A percentile compares a stretch with the other conserved stretches of the same genome.
Evolutionary conservation across 1,284 basidiomycete genomes (phyloP).

Genomic region (Leucocoprinus gongylophorus): DNA sequence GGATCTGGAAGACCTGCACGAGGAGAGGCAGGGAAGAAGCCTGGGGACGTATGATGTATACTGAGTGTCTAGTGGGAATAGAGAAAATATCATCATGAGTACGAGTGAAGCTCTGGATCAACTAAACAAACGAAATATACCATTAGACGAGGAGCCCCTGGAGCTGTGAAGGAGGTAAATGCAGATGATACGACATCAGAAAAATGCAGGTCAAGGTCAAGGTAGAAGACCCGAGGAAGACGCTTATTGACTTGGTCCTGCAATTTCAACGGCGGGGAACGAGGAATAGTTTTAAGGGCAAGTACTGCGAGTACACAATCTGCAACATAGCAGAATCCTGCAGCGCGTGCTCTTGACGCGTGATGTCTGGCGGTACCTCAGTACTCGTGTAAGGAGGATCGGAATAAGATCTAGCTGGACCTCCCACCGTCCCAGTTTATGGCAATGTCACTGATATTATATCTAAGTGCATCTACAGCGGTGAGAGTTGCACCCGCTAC

Average conservation of each 20-base stretch:
- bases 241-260: conserved; percentile 26
- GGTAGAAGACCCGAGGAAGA: conserved; percentile 69
- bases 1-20: conserved; percentile 45
- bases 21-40: conserved; percentile 74
- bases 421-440: conserved; percentile 62
- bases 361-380: conserved; percentile 53
- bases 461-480: conserved; percentile 57
- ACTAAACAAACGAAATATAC: conserved; percentile 26
- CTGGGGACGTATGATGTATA: conserved; percentile 73
- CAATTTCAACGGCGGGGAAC: conserved; percentile 18
- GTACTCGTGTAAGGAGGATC: neutral
- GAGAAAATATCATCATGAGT: neutral
- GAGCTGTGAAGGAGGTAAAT: conserved; percentile 43
- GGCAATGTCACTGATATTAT: conserved; percentile 50
- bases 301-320: conserved; percentile 82
- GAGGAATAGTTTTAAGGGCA: conserved; percentile 36
- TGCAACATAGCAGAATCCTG: conserved; percentile 92
- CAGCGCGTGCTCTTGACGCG: conserved; percentile 64
- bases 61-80: conserved; percentile 58
- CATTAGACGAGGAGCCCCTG: conserved; percentile 47
- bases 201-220: conserved; percentile 90
- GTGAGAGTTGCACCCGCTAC: conserved; percentile 75
- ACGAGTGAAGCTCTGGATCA: neutral
- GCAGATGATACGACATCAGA: conserved; percentile 83
- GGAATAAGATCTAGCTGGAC: conserved; percentile 15